phyloP scores from a whole-genome alignment of 768 basidiomycete genomes.

The Postia placenta region DNA sequence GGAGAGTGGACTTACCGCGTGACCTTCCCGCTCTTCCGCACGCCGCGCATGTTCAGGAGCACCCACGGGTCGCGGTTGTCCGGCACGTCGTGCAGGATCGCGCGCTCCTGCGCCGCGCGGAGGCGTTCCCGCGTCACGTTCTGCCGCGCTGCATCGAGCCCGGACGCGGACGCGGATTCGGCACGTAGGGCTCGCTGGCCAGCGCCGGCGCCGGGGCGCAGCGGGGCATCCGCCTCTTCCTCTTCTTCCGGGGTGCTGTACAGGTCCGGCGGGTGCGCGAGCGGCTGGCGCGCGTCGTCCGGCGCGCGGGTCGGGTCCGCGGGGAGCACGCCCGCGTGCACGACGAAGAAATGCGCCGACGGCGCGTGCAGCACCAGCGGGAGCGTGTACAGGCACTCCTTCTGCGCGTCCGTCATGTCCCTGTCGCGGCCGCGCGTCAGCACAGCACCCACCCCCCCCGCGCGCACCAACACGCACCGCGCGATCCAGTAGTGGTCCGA shows the following conservation, averaged over 20 bases:
- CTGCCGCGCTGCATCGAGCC: background rate
- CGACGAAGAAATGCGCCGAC: slow-evolving; percentile 66
- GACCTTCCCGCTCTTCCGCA: slow-evolving; percentile 33
- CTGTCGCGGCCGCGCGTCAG: slow-evolving; percentile 18
- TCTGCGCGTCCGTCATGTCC: slow-evolving; percentile 54
- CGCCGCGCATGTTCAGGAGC: slow-evolving; percentile 61
- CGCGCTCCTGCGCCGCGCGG: slow-evolving; percentile 59
- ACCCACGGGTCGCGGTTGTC: slow-evolving; percentile 79
- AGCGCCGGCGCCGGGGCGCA: background rate
- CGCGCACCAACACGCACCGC: slow-evolving; percentile 28
- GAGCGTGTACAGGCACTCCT: slow-evolving; percentile 66
- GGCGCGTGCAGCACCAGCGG: slow-evolving; percentile 76
- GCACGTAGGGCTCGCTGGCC: background rate
- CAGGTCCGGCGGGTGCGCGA: slow-evolving; percentile 52
- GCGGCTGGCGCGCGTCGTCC: slow-evolving; percentile 56
- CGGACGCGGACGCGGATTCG: background rate
- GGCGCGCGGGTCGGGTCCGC: slow-evolving; percentile 53
- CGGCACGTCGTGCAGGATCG: slow-evolving; percentile 59
- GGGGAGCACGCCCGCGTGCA: slow-evolving; percentile 80
- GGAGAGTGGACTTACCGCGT: slow-evolving; percentile 29
- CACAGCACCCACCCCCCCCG: too few relatives aligned
- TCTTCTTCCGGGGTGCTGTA: slow-evolving; percentile 10
- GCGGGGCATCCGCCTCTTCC: slow-evolving; percentile 8
- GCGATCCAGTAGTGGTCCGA: slow-evolving; percentile 77
- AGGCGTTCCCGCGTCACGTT: slow-evolving; percentile 20